Evolutionary conservation across 2,329 filamentous ascomycete species (phyloP).

Genomic region (Penicillium sp.): DNA sequence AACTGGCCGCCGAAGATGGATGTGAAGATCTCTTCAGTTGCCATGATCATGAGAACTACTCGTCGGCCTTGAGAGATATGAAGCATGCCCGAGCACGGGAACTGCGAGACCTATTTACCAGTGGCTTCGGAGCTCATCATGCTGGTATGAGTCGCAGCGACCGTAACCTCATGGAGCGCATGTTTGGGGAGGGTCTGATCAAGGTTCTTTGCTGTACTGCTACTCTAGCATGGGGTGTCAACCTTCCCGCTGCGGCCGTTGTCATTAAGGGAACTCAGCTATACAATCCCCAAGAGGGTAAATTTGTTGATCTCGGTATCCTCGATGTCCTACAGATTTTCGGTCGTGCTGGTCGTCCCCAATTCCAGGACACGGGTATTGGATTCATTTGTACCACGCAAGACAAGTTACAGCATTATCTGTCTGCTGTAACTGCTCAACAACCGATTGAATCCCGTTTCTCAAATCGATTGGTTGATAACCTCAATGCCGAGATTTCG

Average conservation of each 20-base stretch:
- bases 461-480: slow-evolving; percentile 90
- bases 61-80: slow-evolving; percentile 77
- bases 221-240: slow-evolving; percentile 97
- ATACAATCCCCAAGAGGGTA: slow-evolving; percentile 94
- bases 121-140: slow-evolving; percentile 93
- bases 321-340: slow-evolving; percentile 98
- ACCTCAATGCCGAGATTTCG: slow-evolving; percentile 91
- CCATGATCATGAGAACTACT: slow-evolving; percentile 73
- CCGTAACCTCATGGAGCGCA: slow-evolving; percentile 89
- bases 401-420: slow-evolving; percentile 89
- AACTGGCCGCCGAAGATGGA: slow-evolving; percentile 80
- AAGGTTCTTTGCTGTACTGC: slow-evolving; percentile 98
- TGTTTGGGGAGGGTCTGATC: slow-evolving; percentile 89
- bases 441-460: slow-evolving; percentile 97
- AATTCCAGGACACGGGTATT: slow-evolving; percentile 96
- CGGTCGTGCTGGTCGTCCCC: slow-evolving; percentile 93
- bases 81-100: slow-evolving; percentile 83
- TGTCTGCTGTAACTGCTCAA: slow-evolving; percentile 90
- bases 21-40: slow-evolving; percentile 84
- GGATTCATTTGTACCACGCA: slow-evolving; percentile 97
- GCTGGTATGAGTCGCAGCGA: slow-evolving; percentile 95
- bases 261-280: slow-evolving; percentile 98
- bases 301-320: slow-evolving; percentile 94
- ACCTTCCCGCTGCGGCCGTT: slow-evolving; percentile 92
- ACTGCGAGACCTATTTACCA: slow-evolving; percentile 81